A percentile compares a stretch with the other conserved stretches of the same genome.
Evolutionary conservation across 1,284 basidiomycete species (phyloP).

Genomic region (Vanrija sp.): DNA sequence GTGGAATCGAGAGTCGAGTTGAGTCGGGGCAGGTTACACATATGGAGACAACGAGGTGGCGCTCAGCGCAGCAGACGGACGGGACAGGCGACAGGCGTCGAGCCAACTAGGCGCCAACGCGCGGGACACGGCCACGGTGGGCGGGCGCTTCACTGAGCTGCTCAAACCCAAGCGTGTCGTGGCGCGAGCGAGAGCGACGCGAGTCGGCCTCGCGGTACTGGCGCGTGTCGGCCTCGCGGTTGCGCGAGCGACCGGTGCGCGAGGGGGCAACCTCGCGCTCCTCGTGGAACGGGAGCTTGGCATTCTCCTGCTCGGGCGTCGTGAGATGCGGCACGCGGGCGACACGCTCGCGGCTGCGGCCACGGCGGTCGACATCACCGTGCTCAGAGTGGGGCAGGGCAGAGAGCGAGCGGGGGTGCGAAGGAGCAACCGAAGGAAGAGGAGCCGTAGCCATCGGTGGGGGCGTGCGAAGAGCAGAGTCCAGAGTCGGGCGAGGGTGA

Average conservation of each 20-base stretch:
- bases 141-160: neutral
- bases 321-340: conserved; percentile 18
- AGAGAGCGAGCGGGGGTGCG: conserved; percentile 2
- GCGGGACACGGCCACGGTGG: conserved; percentile 5
- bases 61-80: too few species aligned
- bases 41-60: too few species aligned
- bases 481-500: neutral
- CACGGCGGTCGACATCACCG: conserved; percentile 16
- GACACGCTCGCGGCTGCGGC: conserved; percentile 34
- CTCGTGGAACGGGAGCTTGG: conserved; percentile 28
- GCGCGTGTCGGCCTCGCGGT: conserved; percentile 16
- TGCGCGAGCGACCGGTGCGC: conserved; percentile 20
- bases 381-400: neutral
- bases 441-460: neutral
- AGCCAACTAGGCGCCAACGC: conserved; percentile 4
- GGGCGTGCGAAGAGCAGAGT: too few species aligned
- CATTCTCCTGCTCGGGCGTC: conserved; percentile 9
- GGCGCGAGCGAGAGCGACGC: conserved; percentile 2
- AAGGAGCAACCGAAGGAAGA: neutral
- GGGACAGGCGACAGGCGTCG: too few species aligned
- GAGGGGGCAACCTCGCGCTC: conserved; percentile 41
- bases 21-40: too few species aligned
- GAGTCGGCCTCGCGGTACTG: conserved; percentile 11
- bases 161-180: neutral
- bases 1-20: too few species aligned